Base-by-base conservation (phyloP, 768 basidiomycete species). In the Lactifluus hygrophoroides region DNA sequence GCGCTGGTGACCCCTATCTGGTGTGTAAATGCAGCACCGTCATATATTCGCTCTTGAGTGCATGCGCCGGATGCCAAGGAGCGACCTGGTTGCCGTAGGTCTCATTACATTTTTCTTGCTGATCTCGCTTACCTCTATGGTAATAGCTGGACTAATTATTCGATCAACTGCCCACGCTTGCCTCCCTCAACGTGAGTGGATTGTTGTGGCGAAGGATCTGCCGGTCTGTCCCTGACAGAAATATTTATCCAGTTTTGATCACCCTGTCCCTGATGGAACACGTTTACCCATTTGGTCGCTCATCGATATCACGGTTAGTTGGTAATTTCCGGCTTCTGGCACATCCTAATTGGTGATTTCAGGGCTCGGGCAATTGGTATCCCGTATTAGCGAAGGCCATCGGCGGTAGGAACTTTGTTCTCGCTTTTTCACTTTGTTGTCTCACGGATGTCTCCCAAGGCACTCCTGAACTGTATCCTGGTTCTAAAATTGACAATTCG, bases 201-300 rank as follows among this genome's bases (percentile, higher is more conserved):
- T n/a, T n/a, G 17, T 37, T 19, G 17, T 17, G 5, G 11, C 25
- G 14, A 25, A 40, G 17, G 5, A n/a, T 40, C 13, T 13, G 11
- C 17, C 5, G 16, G 11, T n/a, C n/a, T 7, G 2, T 23, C 4
- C 27, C 38, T 40, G 50, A 30, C 5, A 8, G 27, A 5, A n/a
- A 9, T 17, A 51, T 32, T 25, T 25, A 10, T 23, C 8, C 42
- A 54, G 58, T 3, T 60, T 60, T n/a, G 42, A 47, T 7, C 50
- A 51, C 23, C 42, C 53, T 16, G 19, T 60, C 7, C 58, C 58
- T 19, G 7, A 19, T 3, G 58, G 53, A 43, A 59, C 53, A 14
- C n/a, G 13, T 10, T 52, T 59, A 28, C 48, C 40, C 1, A 23
- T 37, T 10, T 59, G 58, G 52, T 30, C 52, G 21, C 37, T 49